Percentiles rank a stretch among this genome's conserved stretches.
Conservation (phyloP, 2,329 filamentous ascomycete species). For the Apiospora kogelbergensis region DNA sequence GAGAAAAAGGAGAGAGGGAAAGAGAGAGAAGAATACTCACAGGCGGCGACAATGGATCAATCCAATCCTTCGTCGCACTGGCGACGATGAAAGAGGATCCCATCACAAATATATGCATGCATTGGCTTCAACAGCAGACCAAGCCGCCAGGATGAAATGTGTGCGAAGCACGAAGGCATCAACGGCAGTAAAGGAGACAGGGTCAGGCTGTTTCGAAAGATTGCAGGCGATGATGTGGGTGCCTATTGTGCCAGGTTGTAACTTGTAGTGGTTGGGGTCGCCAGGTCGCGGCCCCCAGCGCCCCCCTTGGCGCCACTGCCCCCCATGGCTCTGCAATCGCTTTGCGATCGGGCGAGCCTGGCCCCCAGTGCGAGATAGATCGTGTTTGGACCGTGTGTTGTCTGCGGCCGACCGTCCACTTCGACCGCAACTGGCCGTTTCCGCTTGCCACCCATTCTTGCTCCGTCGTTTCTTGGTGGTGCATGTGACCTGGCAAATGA, state of each 20-base stretch:
- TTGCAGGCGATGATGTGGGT: constrained; percentile 11
- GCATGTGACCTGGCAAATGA: constrained; percentile 1
- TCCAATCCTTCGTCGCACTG: background rate
- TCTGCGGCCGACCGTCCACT: constrained; percentile 4
- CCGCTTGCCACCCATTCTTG: constrained; percentile 5
- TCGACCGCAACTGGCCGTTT: constrained; percentile 5
- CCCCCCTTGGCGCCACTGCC: background rate
- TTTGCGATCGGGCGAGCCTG: constrained; percentile 11
- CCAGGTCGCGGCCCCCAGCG: background rate
- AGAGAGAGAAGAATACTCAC: background rate
- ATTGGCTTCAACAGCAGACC: background rate
- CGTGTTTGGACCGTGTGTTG: constrained; percentile 5
- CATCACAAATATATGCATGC: background rate
- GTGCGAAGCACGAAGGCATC: constrained; percentile 11
- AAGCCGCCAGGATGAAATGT: background rate
- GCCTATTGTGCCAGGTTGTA: constrained; percentile 6
- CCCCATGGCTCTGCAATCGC: constrained; percentile 8
- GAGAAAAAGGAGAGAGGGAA: background rate
- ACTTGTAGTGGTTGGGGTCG: constrained; percentile 7
- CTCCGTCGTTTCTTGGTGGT: constrained; percentile 2
- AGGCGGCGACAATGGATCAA: background rate
- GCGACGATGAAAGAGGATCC: background rate
- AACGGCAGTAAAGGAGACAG: constrained; percentile 1
- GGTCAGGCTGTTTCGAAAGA: constrained; percentile 15
- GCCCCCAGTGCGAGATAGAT: constrained; percentile 9